These are phyloP conservation scores for Saitozyma podzolica DNA, from an alignment of 768 basidiomycete species.

Conservation along the genomic window DNA sequence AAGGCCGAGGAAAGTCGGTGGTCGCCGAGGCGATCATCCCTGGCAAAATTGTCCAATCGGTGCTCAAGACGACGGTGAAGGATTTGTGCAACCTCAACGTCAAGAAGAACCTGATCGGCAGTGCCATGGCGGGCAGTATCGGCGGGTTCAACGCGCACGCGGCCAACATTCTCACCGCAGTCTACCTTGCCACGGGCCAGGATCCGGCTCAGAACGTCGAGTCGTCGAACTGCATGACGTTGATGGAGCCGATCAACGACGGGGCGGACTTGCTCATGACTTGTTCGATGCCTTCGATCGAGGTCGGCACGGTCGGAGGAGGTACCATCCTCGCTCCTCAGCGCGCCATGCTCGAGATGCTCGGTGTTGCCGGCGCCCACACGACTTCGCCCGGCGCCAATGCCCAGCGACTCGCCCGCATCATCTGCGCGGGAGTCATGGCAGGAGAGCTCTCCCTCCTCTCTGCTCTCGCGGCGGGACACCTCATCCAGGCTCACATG, in stretches of 20 bases:
- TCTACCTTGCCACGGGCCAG: constrained; percentile 95
- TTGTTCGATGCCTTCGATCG: constrained; percentile 96
- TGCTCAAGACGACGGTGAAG: constrained; percentile 92
- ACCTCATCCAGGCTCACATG: constrained; percentile 89
- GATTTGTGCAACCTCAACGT: constrained; percentile 84
- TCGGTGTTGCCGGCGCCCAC: constrained; percentile 89
- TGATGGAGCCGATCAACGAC: constrained; percentile 96
- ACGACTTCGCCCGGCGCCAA: constrained; percentile 82
- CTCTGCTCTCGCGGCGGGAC: constrained; percentile 89
- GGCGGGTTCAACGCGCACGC: constrained; percentile 99
- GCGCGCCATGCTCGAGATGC: constrained; percentile 84
- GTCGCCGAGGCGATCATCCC: constrained; percentile 94
- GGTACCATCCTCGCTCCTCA: constrained; percentile 92
- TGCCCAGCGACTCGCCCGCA: constrained; percentile 80
- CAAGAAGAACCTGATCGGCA: constrained; percentile 97
- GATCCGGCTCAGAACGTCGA: constrained; percentile 99
- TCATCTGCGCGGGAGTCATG: constrained; percentile 92
- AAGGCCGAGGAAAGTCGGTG: constrained; percentile 95
- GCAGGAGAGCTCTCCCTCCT: constrained; percentile 92
- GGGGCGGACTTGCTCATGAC: constrained; percentile 90
- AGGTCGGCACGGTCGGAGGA: constrained; percentile 96
- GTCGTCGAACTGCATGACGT: constrained; percentile 95
- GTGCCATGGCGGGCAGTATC: constrained; percentile 96
- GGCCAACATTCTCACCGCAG: constrained; percentile 91
- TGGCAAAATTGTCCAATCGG: constrained; percentile 79